phyloP scores from a whole-genome alignment of 179 eudicot species.

The Sideroxylon spinosum region DNA sequence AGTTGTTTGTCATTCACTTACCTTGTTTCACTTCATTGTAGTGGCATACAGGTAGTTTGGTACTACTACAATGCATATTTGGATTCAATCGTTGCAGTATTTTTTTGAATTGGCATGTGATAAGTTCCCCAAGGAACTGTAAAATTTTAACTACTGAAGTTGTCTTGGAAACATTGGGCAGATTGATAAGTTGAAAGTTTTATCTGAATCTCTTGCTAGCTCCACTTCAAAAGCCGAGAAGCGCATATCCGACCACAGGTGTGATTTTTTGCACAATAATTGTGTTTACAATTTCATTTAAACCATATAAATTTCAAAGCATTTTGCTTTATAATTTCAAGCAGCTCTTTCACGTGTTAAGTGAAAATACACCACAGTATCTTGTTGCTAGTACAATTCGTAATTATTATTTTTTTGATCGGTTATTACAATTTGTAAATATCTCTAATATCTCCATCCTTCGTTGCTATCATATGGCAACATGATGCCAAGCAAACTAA shows the following conservation, averaged over 20 bases:
- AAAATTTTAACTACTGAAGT: slow-evolving; percentile 13
- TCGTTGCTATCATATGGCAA: neutral
- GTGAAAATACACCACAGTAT: neutral
- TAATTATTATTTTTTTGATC: no score
- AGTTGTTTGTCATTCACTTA: no score
- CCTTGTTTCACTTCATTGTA: neutral
- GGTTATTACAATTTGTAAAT: neutral
- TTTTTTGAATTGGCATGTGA: neutral
- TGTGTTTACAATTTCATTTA: neutral
- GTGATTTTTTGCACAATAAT: slow-evolving; percentile 11
- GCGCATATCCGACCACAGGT: slow-evolving; percentile 88
- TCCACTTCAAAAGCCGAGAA: slow-evolving; percentile 85
- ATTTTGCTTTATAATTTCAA: neutral
- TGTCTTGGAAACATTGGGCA: slow-evolving; percentile 20
- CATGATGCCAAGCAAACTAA: neutral
- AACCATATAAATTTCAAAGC: slow-evolving; percentile 1
- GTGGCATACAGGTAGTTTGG: neutral
- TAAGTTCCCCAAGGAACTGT: slow-evolving; percentile 1
- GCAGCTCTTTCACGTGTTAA: slow-evolving; percentile 1
- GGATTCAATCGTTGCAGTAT: neutral
- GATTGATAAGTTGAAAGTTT: slow-evolving; percentile 93
- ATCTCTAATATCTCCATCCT: neutral
- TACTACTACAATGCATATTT: neutral
- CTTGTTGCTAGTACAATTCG: neutral
- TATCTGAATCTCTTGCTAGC: slow-evolving; percentile 84